Evolutionary conservation across 1,284 basidiomycete genomes (phyloP), one percentile per base, ranked within the genome.

Genomic region (Fomitiporia mediterranea): DNA sequence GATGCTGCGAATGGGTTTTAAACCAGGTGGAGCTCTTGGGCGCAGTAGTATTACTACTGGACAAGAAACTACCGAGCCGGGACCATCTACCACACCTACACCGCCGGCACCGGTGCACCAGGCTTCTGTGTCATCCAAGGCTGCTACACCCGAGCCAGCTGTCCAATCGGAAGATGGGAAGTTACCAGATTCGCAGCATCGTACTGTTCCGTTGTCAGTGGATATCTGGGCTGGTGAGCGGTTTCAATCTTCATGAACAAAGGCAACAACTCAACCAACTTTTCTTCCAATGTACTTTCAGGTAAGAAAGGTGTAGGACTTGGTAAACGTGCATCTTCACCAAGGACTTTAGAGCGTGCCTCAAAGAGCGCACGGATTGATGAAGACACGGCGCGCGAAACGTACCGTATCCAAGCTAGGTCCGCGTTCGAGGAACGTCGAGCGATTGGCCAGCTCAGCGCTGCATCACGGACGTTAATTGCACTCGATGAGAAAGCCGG

Each of bases 1-100:
- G 75, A 92, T 92, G 89, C 82, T 89, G 78, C 91, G 87, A 72
- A 91, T 91, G 89, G 90, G 90, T 1, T 91, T 90, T 72, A 85
- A 86, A 71, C 82, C 86, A 2, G 90, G 90, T 11, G 81, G 89
- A 67, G 74, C 87, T 2, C 75, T 92, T 35, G 90, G 90, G 3
- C 75, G 69, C 62, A 63, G 66, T 19, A 66, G 70, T 7, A n/a
- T n/a, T n/a, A 66, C 72, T 28, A 30, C 2, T 13, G 50, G 21
- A 35, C 21, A 17, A 19, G 47, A 25, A 17, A 37, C 35, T 7
- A 52, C 65, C 2, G 65, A 64, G 42, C 42, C 57, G 39, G 60
- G 59, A 43, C 55, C 53, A 19, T 55, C 57, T 34, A 37, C 25
- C 38, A 44, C 43, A 28, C 46, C 39, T 23, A 40, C 47, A 6